These are phyloP conservation scores for Agrostemma githago DNA, from an alignment of 148 eudicot genomes.

Conservation along the genomic window DNA sequence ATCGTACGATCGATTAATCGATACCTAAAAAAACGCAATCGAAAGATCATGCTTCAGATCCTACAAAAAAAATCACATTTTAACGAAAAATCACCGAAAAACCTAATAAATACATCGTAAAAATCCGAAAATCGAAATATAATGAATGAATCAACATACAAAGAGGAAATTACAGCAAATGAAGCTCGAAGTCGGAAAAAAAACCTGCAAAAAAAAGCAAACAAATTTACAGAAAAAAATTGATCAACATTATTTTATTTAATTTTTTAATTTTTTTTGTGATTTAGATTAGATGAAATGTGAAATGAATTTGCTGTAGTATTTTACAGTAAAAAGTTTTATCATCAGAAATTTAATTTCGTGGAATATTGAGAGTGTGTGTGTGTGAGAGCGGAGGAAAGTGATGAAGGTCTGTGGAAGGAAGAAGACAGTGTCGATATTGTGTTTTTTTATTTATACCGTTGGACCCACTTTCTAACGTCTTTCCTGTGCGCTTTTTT, in stretches of 20 bases:
- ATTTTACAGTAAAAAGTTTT: background rate
- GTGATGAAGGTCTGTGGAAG: background rate
- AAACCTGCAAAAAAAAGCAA: slow-evolving; percentile 16
- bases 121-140: background rate
- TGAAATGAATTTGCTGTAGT: background rate
- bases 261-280: background rate
- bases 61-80: slow-evolving; percentile 1
- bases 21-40: background rate
- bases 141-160: slow-evolving; percentile 12
- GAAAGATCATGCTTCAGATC: background rate
- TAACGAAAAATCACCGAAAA: background rate
- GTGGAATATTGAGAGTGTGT: slow-evolving; percentile 7
- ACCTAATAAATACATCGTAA: background rate
- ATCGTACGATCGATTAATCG: background rate
- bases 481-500: background rate
- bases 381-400: slow-evolving; percentile 6
- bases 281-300: slow-evolving; percentile 1
- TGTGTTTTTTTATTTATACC: background rate
- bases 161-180: slow-evolving; percentile 12
- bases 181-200: slow-evolving; percentile 18
- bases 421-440: background rate
- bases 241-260: slow-evolving; percentile 1
- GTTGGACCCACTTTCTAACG: slow-evolving; percentile 7
- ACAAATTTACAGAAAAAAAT: background rate
- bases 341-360: slow-evolving; percentile 11